These are phyloP conservation scores for Boletus mariae DNA, from an alignment of 1,284 basidiomycete genomes.

Conservation along the genomic window DNA sequence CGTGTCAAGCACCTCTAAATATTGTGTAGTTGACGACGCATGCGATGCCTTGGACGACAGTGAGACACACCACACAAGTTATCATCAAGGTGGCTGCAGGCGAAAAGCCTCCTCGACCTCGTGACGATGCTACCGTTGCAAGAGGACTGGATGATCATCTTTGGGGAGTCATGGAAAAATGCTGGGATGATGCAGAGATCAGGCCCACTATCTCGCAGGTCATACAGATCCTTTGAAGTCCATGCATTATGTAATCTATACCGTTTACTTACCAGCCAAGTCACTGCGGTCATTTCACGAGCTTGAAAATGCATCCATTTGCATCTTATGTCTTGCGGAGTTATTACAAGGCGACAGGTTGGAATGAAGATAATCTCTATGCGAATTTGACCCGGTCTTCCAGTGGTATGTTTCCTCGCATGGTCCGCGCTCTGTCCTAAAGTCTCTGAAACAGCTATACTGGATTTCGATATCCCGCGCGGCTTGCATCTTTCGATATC, in stretches of 20 bases:
- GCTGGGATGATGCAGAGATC: conserved; percentile 39
- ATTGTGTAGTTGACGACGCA: conserved; percentile 46
- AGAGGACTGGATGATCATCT: conserved; percentile 47
- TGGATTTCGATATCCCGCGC: conserved; percentile 80
- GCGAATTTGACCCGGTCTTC: conserved; percentile 88
- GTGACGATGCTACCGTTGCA: conserved; percentile 29
- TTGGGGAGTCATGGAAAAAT: conserved; percentile 43
- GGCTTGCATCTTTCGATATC: conserved; percentile 82
- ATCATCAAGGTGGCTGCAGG: conserved; percentile 42
- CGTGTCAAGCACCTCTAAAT: neutral
- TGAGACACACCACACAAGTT: conserved; percentile 48
- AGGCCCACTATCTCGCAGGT: conserved; percentile 45
- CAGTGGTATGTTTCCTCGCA: conserved; percentile 53
- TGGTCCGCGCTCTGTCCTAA: conserved; percentile 4
- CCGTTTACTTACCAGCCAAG: too few relatives aligned
- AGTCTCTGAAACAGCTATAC: conserved; percentile 53
- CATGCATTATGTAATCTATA: neutral
- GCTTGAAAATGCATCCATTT: conserved; percentile 68
- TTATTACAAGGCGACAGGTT: conserved; percentile 89
- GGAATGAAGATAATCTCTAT: conserved; percentile 96
- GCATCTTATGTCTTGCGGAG: conserved; percentile 83
- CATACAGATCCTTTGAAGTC: conserved; percentile 22
- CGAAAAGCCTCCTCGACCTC: conserved; percentile 42
- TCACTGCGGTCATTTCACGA: neutral
- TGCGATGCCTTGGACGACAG: conserved; percentile 43